Percentiles rank a stretch among this genome's conserved stretches.
Conservation (phyloP, 225 moss, liverwort and hornwort species). For the Lunularia cruciata region DNA sequence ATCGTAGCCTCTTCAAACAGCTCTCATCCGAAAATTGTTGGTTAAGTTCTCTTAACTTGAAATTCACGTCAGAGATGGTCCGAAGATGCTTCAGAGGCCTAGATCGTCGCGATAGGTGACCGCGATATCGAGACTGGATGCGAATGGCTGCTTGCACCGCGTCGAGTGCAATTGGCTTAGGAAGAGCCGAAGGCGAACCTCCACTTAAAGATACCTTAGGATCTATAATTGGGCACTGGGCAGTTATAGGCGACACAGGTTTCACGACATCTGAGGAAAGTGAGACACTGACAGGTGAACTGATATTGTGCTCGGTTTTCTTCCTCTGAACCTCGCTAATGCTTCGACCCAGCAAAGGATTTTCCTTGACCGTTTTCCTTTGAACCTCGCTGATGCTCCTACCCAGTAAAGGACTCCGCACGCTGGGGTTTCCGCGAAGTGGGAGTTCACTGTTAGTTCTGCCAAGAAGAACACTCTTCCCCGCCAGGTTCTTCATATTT, state of each 20-base stretch:
- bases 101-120: conserved; percentile 28
- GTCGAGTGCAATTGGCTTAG: not conserved
- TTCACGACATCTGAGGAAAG: not conserved
- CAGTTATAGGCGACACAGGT: not conserved
- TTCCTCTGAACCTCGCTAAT: conserved; percentile 16
- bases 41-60: conserved; percentile 25
- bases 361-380: not conserved
- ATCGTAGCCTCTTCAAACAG: conserved; percentile 23
- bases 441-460: conserved; percentile 14
- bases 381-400: conserved; percentile 18
- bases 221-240: not conserved
- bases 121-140: conserved; percentile 34
- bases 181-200: not conserved
- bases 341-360: conserved; percentile 13
- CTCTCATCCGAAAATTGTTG: conserved; percentile 3
- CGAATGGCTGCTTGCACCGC: conserved; percentile 14
- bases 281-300: not conserved
- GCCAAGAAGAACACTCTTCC: not conserved
- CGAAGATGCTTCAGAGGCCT: conserved; percentile 36
- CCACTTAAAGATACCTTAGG: not conserved
- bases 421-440: not conserved
- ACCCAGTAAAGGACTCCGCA: not conserved
- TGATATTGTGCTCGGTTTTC: not conserved
- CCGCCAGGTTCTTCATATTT: not conserved
- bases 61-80: conserved; percentile 26